Conservation (phyloP, 2,329 filamentous ascomycete species). For the Cladosporium sp. region DNA sequence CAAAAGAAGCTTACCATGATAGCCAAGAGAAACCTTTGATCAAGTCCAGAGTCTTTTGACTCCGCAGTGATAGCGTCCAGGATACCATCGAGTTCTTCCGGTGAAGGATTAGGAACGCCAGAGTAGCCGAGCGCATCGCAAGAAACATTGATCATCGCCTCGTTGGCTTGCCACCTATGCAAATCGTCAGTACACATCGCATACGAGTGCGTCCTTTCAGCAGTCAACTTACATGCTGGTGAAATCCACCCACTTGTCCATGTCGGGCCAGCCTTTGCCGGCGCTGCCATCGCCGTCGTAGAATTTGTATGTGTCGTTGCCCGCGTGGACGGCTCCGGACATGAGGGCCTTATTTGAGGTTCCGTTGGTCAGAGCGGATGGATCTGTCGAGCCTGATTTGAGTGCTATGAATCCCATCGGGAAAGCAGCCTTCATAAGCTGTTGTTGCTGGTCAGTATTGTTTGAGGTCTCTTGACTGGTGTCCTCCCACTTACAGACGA, state of each 20-base stretch:
- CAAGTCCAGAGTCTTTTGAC: conserved; percentile 3
- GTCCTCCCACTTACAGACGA: background rate
- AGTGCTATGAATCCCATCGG: conserved; percentile 9
- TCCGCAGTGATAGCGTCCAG: conserved; percentile 6
- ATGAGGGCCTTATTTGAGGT: background rate
- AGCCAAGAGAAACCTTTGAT: conserved; percentile 3
- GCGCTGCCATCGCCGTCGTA: conserved; percentile 36
- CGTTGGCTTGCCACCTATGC: conserved; percentile 5
- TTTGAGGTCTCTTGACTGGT: background rate
- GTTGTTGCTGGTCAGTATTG: background rate
- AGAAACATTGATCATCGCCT: conserved; percentile 3
- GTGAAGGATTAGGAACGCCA: conserved; percentile 8
- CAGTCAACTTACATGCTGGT: conserved; percentile 27
- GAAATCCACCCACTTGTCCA: conserved; percentile 33
- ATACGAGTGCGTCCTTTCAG: background rate
- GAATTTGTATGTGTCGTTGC: conserved; percentile 21
- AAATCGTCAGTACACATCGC: background rate
- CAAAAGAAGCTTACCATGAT: background rate
- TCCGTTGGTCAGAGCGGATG: background rate
- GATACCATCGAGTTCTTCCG: conserved; percentile 7
- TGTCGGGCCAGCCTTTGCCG: conserved; percentile 35
- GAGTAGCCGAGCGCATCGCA: conserved; percentile 10
- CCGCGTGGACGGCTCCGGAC: background rate
- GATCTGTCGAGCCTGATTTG: background rate
- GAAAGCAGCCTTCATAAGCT: conserved; percentile 12